Evolutionary conservation across 2,329 filamentous ascomycete genomes (phyloP), one percentile per base, ranked within the genome.

Genomic region (Hypoxylon sp.): DNA sequence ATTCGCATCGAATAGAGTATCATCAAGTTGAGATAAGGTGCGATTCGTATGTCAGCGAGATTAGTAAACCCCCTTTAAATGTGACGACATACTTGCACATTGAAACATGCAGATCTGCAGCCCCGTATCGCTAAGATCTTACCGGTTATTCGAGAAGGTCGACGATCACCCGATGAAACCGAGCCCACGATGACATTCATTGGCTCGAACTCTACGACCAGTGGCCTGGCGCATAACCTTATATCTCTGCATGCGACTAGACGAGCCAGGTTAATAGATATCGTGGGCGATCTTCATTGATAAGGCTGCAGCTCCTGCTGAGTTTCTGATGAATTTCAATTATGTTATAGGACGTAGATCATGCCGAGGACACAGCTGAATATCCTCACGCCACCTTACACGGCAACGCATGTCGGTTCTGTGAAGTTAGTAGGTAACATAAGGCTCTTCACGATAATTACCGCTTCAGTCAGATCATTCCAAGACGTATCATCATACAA

Each of bases 241-340:
- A 29, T 45, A 65, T 63, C 53, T 62, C n/a, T 32, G 58, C 52
- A 48, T 65, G 47, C 23, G 32, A 25, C 43, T 43, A 37, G 29
- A 45, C 34, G 52, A 50, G 12, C 50, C 37, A 58, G 19, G 54
- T 50, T 45, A 37, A 32, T 19, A 32, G 9, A 7, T 45, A 65
- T 53, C 32, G 16, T 47, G 30, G 19, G 30, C 27, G 27, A 52
- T 56, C 47, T 30, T 3, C 37, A 25, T 45, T 14, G 41, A 37
- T 37, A 45, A 56, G 47, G 47, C 30, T 52, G 9, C 9, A 45
- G 19, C 55, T 50, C n/a, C n/a, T 39, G 30, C 19, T 3, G 32
- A 21, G 39, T 21, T 8, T 25, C 27, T 61, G 46, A 48, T 50
- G 46, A 32, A 32, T 47, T 27, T 12, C 29, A n/a, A 46, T 51